Base-by-base conservation (phyloP, 2,329 filamentous ascomycete species). In the Fonsecaea nubica region DNA sequence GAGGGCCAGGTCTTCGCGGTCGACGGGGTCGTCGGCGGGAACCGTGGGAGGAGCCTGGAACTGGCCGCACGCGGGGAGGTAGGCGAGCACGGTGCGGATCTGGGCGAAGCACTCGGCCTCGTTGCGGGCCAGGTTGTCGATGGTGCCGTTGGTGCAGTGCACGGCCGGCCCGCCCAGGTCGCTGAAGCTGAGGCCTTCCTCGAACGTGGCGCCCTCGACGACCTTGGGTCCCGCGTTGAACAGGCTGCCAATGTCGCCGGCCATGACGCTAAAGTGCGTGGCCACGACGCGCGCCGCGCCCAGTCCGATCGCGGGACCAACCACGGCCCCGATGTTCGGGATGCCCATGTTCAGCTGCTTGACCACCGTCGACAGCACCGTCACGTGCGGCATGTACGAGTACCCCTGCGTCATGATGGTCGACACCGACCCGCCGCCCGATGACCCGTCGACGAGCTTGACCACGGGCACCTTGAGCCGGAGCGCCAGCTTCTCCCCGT, bases 221-320 rank as follows among this genome's bases (percentile, higher is more conserved):
- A 89, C 86, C 66, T 85, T 84, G 0, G 87, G 87, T 0, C 87
- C 87, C 6, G 87, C 87, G 72, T 89, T 89, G 73, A 90, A 89
- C 30, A 89, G 72, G 0, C 82, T 81, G 0, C 87, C 87, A 1
- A 90, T 80, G 73, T 89, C 86, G 4, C 79, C 86, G 2, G 87
- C 86, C 87, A 89, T 89, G 38, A 89, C 87, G 0, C 83, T 86
- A 72, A 89, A 90, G 73, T 89, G 87, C 54, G 86, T 89, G 1
- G 82, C 81, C 1, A 87, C 85, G 0, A 89, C 86, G 48, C 87
- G 78, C 1, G 87, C 87, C 2, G 87, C 86, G 7, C 87, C 87
- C 1, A 89, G 77, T 0, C 87, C 87, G 67, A 81, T 79, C 0
- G 87, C 87, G 4, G 87, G 87, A 0, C 87, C 87, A 10, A 89